Evolutionary conservation across 768 basidiomycete genomes (phyloP).

Genomic region (Melanogaster broomeanus): DNA sequence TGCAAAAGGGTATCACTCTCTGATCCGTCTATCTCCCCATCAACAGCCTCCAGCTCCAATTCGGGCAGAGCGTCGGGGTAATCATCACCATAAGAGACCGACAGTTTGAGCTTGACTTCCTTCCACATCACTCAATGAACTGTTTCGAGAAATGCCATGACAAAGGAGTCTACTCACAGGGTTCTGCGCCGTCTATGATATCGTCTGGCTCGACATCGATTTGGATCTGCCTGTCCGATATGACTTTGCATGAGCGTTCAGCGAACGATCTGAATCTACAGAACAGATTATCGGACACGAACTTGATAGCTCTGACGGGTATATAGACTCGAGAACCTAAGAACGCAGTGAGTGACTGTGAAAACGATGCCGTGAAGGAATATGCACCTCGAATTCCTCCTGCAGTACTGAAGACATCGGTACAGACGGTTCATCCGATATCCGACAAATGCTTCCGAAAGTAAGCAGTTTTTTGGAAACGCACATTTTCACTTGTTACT

Average conservation of each 20-base stretch:
- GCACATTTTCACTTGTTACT: constrained; percentile 13
- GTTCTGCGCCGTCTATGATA: constrained; percentile 57
- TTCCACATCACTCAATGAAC: constrained; percentile 12
- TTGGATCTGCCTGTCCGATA: constrained; percentile 78
- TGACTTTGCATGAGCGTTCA: constrained; percentile 67
- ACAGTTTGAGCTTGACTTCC: constrained; percentile 75
- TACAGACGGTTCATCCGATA: constrained; percentile 20
- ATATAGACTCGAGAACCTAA: constrained; percentile 96
- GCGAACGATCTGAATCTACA: constrained; percentile 34
- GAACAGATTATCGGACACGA: constrained; percentile 46
- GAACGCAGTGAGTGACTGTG: constrained; percentile 11
- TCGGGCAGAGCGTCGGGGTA: constrained; percentile 88
- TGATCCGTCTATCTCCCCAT: constrained; percentile 63
- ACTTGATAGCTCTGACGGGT: constrained; percentile 92
- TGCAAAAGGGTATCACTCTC: constrained; percentile 57
- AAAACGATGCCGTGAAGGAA: constrained; percentile 6
- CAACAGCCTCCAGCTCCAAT: constrained; percentile 61
- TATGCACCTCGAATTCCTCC: constrained; percentile 83
- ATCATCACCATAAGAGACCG: constrained; percentile 72
- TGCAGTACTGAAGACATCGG: constrained; percentile 65
- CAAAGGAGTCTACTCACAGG: constrained; percentile 41
- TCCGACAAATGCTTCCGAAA: constrained; percentile 25
- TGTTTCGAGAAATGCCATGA: constrained; percentile 4
- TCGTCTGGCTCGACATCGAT: constrained; percentile 91
- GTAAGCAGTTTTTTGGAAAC: neutral